Percentiles rank a stretch among this genome's conserved stretches.
Conservation (phyloP, 2,329 filamentous ascomycete genomes). For the Nemania sp. region DNA sequence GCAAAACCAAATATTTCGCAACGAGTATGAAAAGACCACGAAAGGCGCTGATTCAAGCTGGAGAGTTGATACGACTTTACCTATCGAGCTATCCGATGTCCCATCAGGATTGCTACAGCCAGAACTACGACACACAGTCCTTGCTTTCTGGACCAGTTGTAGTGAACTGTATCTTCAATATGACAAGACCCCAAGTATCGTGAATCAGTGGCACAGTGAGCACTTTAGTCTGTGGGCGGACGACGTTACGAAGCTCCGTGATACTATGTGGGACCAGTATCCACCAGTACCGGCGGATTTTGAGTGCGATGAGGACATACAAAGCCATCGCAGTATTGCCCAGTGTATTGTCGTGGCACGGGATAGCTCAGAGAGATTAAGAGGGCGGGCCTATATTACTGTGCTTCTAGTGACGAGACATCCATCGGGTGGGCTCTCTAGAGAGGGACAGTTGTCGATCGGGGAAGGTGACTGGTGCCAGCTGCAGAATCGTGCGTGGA, state of each 20-base stretch:
- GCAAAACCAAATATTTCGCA: background rate
- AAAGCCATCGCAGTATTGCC: background rate
- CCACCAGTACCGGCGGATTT: background rate
- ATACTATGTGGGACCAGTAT: background rate
- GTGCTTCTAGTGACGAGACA: slow-evolving; percentile 1
- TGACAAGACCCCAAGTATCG: background rate
- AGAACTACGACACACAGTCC: background rate
- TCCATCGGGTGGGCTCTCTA: background rate
- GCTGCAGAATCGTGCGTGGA: background rate
- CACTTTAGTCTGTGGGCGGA: background rate
- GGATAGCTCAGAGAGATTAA: background rate
- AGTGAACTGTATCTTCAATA: background rate
- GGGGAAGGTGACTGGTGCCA: background rate
- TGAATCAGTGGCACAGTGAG: background rate
- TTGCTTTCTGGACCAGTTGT: background rate
- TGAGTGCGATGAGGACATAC: background rate
- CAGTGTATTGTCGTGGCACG: background rate
- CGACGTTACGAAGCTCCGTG: background rate
- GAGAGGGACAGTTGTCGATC: background rate
- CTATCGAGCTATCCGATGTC: background rate
- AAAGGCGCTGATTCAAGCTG: background rate
- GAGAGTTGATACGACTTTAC: background rate
- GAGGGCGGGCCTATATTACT: background rate
- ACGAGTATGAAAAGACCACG: background rate
- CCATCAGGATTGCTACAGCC: background rate